A percentile compares a stretch with the other conserved stretches of the same genome.
Conservation (phyloP, 257 asterid species). For the Ophiorrhiza pumila region DNA sequence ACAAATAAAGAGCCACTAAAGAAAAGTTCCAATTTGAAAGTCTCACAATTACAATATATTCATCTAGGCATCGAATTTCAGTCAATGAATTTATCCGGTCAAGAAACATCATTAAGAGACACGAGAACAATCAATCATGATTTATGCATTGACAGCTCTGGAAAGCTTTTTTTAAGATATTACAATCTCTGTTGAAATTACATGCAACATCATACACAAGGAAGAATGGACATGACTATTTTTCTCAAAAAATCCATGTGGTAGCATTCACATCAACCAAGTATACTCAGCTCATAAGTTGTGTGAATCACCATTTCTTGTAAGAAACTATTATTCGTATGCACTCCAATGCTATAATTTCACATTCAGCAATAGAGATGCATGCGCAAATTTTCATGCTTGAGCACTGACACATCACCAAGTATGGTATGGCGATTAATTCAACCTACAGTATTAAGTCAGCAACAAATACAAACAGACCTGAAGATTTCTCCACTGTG, state of each 20-base stretch:
- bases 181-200: background rate
- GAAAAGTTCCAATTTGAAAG: background rate
- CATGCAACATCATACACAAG: background rate
- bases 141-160: background rate
- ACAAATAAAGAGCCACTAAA: background rate
- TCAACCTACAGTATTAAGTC: background rate
- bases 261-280: background rate
- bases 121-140: background rate
- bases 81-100: background rate
- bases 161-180: background rate
- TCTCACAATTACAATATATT: background rate
- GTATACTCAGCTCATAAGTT: background rate
- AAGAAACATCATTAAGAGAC: background rate
- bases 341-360: background rate
- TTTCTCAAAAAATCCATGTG: background rate
- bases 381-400: background rate
- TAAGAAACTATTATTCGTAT: background rate
- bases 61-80: background rate
- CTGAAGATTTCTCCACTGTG: conserved; percentile 99
- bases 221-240: background rate
- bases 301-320: background rate
- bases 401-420: background rate
- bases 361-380: background rate
- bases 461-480: conserved; percentile 30
- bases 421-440: background rate